Evolutionary conservation across 1,284 basidiomycete genomes (phyloP).

Genomic region (Neotropicomus parvogracilis): DNA sequence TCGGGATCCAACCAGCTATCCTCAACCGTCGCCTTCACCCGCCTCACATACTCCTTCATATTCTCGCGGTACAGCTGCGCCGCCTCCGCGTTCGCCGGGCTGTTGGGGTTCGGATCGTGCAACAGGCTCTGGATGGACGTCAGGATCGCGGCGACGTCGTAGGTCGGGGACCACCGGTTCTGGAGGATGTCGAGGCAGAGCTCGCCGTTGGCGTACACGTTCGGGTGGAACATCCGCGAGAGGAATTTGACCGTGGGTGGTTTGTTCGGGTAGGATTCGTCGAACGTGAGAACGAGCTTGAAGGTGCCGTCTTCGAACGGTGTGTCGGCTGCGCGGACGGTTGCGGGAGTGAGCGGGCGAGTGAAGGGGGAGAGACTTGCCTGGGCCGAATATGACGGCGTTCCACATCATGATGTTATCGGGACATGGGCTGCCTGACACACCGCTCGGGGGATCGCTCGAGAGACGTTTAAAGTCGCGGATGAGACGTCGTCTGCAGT

Average conservation of each 20-base stretch:
- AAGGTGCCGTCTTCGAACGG: conserved; percentile 99
- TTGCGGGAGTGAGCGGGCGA: not conserved
- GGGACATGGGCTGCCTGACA: conserved; percentile 93
- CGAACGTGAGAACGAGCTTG: conserved; percentile 92
- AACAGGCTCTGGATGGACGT: conserved; percentile 93
- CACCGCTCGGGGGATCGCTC: conserved; percentile 91
- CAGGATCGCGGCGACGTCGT: conserved; percentile 96
- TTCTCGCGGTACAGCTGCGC: conserved; percentile 96
- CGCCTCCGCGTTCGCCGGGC: conserved; percentile 96
- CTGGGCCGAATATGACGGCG: conserved; percentile 97
- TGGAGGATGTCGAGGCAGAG: conserved; percentile 97
- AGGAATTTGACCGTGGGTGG: conserved; percentile 97
- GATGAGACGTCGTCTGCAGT: conserved; percentile 86
- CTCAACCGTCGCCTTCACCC: conserved; percentile 90
- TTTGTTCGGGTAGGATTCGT: conserved; percentile 98
- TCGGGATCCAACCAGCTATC: conserved; percentile 87
- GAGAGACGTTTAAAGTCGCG: conserved; percentile 96
- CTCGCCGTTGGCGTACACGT: conserved; percentile 97
- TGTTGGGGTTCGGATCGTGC: conserved; percentile 97
- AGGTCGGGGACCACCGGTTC: conserved; percentile 97
- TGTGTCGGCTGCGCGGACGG: conserved; percentile 70
- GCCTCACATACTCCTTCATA: conserved; percentile 95
- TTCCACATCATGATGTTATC: conserved; percentile 99
- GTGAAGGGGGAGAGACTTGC: conserved; percentile 37
- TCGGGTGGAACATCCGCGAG: conserved; percentile 98